Evolutionary conservation across 257 asterid species (phyloP).

Genomic region (Solanum sparsipilum): DNA sequence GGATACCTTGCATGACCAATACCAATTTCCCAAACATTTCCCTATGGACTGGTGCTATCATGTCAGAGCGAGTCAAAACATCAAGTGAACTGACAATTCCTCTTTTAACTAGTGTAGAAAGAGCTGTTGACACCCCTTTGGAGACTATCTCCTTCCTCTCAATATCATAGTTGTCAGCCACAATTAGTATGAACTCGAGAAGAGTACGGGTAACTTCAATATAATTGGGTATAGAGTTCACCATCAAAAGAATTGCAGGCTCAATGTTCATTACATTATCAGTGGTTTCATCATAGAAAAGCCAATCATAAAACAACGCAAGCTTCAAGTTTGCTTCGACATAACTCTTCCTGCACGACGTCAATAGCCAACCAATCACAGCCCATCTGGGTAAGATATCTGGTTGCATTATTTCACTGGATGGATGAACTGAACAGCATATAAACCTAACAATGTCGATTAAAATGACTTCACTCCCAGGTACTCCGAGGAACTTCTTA

Average conservation of each 20-base stretch:
- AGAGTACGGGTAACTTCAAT: constrained; percentile 59
- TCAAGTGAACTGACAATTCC: constrained; percentile 54
- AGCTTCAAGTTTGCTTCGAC: constrained; percentile 72
- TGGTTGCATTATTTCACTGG: constrained; percentile 46
- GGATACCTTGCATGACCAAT: not conserved
- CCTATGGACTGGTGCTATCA: constrained; percentile 48
- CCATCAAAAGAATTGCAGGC: constrained; percentile 69
- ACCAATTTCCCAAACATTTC: constrained; percentile 45
- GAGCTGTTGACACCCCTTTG: constrained; percentile 46
- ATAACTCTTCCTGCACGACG: constrained; percentile 30
- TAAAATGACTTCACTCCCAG: constrained; percentile 39
- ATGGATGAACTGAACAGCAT: constrained; percentile 72
- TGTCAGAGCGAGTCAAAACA: constrained; percentile 33
- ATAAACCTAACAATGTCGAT: constrained; percentile 69
- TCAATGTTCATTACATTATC: constrained; percentile 64
- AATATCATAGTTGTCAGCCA: constrained; percentile 58
- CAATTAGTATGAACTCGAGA: constrained; percentile 52
- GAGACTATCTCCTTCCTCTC: constrained; percentile 53
- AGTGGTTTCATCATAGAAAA: constrained; percentile 59
- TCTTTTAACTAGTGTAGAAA: constrained; percentile 30
- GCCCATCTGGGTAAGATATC: constrained; percentile 79
- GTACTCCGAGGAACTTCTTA: constrained; percentile 40
- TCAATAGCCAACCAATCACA: constrained; percentile 65
- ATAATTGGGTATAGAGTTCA: constrained; percentile 52
- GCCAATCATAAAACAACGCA: constrained; percentile 83